These are phyloP conservation scores for Leishmania gerbilli DNA, from an alignment of 208 protist genomes.

Conservation along the genomic window DNA sequence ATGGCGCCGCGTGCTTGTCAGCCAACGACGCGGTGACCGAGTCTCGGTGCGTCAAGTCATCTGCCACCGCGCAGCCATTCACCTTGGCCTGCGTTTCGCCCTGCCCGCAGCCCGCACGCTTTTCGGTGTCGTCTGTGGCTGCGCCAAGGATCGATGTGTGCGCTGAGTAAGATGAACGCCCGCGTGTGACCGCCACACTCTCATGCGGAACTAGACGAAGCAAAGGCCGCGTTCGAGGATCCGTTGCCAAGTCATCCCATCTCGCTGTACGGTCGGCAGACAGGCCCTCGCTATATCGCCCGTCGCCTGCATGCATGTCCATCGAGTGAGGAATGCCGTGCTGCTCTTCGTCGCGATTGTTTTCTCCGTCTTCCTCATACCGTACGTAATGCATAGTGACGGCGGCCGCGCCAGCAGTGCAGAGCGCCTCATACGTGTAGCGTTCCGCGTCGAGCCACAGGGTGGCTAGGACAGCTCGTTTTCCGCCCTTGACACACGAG, in stretches of 20 bases:
- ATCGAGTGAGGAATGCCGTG: not conserved
- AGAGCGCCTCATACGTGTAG: slow-evolving; percentile 50
- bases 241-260: not conserved
- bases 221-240: not conserved
- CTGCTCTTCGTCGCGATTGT: not conserved
- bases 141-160: not conserved
- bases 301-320: too few relatives aligned
- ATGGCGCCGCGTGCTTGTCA: not conserved
- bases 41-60: not conserved
- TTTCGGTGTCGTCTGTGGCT: not conserved
- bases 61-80: not conserved
- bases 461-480: not conserved
- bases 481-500: not conserved
- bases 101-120: not conserved
- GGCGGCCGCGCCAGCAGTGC: slow-evolving; percentile 36
- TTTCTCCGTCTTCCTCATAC: not conserved
- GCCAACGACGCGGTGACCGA: not conserved
- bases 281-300: not conserved
- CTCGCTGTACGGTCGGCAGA: not conserved
- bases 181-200: not conserved
- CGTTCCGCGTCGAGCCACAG: slow-evolving; percentile 43
- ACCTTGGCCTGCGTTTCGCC: not conserved
- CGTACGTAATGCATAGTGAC: not conserved
- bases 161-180: not conserved
- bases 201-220: slow-evolving; percentile 13